phyloP scores from a whole-genome alignment of 2,329 filamentous ascomycete species.

The Penicillium corylophilum region DNA sequence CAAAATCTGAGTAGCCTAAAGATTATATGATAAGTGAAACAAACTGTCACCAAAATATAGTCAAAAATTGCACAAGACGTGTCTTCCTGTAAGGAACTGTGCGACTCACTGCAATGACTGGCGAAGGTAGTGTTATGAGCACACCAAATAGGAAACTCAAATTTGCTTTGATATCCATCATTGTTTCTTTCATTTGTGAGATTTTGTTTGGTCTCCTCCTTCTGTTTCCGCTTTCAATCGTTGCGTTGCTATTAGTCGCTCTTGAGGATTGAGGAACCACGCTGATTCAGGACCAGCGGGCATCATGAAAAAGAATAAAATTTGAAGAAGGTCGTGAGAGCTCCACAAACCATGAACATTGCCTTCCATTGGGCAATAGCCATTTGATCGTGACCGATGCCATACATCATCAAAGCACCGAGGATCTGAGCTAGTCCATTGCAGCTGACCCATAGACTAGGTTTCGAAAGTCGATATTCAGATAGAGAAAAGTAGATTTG shows the following conservation, averaged over 20 bases:
- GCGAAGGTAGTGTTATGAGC: slow-evolving; percentile 46
- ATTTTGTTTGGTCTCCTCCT: slow-evolving; percentile 44
- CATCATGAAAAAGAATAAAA: slow-evolving; percentile 44
- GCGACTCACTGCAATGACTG: slow-evolving; percentile 40
- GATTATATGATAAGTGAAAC: slow-evolving; percentile 51
- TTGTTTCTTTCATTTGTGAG: slow-evolving; percentile 50
- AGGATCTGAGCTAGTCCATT: slow-evolving; percentile 50
- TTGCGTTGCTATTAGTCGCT: slow-evolving; percentile 12
- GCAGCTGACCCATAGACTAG: slow-evolving; percentile 43
- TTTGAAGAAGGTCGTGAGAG: slow-evolving; percentile 45
- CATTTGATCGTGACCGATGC: slow-evolving; percentile 45
- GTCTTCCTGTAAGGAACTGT: no score
- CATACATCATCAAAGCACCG: slow-evolving; percentile 51
- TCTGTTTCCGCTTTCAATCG: slow-evolving; percentile 36
- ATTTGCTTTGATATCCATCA: slow-evolving; percentile 45
- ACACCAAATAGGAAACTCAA: slow-evolving; percentile 47
- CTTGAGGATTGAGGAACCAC: slow-evolving; percentile 42
- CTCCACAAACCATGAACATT: slow-evolving; percentile 53
- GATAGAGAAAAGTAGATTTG: neutral
- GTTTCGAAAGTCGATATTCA: neutral
- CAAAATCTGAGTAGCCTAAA: slow-evolving; percentile 44
- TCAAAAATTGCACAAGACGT: slow-evolving; percentile 8
- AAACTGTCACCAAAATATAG: slow-evolving; percentile 35
- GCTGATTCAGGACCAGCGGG: slow-evolving; percentile 48
- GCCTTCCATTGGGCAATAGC: slow-evolving; percentile 45